A percentile compares a stretch with the other conserved stretches of the same genome.
Conservation (phyloP, 805 yeast species). For the Schwanniomyces pseudopolymorphus region DNA sequence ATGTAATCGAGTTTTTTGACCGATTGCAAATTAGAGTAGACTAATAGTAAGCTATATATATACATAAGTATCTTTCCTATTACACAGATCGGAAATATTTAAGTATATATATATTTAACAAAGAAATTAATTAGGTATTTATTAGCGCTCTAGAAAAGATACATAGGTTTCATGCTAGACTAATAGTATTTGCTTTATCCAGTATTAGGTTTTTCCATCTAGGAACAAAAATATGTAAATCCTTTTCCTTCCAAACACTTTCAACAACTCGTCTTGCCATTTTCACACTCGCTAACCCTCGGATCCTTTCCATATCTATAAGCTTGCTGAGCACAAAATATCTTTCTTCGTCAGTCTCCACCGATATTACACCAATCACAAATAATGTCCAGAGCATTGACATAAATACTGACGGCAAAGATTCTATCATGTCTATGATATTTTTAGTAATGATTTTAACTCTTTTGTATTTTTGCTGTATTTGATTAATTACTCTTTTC, state of each 20-base stretch:
- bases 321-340: slow-evolving; percentile 38
- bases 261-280: slow-evolving; percentile 34
- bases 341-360: slow-evolving; percentile 29
- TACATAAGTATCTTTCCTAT: no score
- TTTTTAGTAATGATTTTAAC: neutral
- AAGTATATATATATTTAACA: no score
- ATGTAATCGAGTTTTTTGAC: neutral
- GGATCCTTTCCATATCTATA: slow-evolving; percentile 30
- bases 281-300: slow-evolving; percentile 38
- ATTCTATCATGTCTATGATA: slow-evolving; percentile 5
- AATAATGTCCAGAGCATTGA: slow-evolving; percentile 43
- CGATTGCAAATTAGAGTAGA: neutral
- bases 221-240: slow-evolving; percentile 21
- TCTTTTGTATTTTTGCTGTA: slow-evolving; percentile 3
- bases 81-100: no score
- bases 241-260: slow-evolving; percentile 42
- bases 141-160: neutral
- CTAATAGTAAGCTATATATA: no score
- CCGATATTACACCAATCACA: slow-evolving; percentile 34
- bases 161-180: slow-evolving; percentile 27
- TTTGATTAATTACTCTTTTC: slow-evolving; percentile 4
- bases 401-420: slow-evolving; percentile 22
- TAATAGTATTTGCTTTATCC: slow-evolving; percentile 34
- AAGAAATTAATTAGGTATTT: neutral
- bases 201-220: slow-evolving; percentile 40